Evolutionary conservation across 2,329 filamentous ascomycete species (phyloP).

Genomic region (Lecanicillium sp.): DNA sequence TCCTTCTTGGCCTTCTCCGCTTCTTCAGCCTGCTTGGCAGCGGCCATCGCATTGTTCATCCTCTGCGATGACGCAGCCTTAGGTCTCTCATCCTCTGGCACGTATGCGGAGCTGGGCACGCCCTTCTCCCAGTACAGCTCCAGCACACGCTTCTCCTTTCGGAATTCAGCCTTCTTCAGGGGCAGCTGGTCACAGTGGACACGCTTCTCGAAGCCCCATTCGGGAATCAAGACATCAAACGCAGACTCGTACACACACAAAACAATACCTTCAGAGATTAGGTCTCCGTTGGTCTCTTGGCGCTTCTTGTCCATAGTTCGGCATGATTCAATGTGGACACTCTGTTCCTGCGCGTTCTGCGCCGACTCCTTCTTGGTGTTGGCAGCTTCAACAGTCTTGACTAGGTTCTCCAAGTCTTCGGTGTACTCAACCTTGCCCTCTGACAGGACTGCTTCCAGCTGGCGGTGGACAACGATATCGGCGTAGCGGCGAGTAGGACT

Average conservation of each 20-base stretch:
- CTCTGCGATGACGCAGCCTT: constrained; percentile 70
- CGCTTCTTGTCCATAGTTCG: constrained; percentile 90
- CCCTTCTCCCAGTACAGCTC: constrained; percentile 99
- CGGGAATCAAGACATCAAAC: constrained; percentile 94
- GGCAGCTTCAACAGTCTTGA: constrained; percentile 89
- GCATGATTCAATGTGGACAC: constrained; percentile 96
- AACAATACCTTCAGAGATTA: constrained; percentile 93
- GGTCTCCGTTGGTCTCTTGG: constrained; percentile 77
- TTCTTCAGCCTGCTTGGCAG: constrained; percentile 72
- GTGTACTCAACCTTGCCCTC: constrained; percentile 74
- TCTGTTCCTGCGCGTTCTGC: constrained; percentile 95
- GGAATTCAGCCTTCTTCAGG: constrained; percentile 97
- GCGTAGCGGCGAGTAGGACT: constrained; percentile 91
- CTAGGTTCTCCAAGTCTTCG: constrained; percentile 80
- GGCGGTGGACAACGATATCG: constrained; percentile 90
- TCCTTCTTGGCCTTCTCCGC: constrained; percentile 76
- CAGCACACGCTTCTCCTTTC: constrained; percentile 88
- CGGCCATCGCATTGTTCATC: constrained; percentile 65
- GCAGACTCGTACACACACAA: constrained; percentile 97
- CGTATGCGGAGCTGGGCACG: constrained; percentile 88
- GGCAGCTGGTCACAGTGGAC: constrained; percentile 98
- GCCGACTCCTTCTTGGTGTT: constrained; percentile 99
- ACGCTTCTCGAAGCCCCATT: constrained; percentile 98
- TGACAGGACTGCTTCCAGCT: constrained; percentile 80
- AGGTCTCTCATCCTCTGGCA: constrained; percentile 93